Evolutionary conservation across 2,329 filamentous ascomycete species (phyloP), one percentile per base, ranked within the genome.

Genomic region (Colletotrichum phormii): DNA sequence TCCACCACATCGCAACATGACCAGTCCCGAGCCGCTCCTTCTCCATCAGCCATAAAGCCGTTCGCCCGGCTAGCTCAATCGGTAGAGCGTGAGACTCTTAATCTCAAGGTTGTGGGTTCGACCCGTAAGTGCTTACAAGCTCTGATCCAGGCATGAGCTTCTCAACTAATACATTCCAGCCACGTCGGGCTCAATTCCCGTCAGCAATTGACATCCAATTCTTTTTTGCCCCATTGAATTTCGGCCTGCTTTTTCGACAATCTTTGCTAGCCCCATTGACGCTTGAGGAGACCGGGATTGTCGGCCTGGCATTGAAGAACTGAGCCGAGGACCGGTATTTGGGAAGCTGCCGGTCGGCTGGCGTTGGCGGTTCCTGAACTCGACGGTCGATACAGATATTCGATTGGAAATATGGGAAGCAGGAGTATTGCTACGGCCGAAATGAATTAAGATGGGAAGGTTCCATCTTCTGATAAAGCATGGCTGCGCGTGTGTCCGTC

Each of bases 1-100:
- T 33, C 9, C 33, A 26, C 15, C 35, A 29, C 35, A 6, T 13
- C 33, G 6, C 31, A 58, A 53, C 26, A 64, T 53, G 18, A 24
- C 29, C 5, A 13, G 59, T 53, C 26, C 42, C 42, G 5, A 24
- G n/a, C 33, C 33, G 6, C 13, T 4, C 3, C 42, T 33, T 31
- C 18, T 49, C 26, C 13, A 57, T 18, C 18, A 57, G 55, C 49
- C 46, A 62, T 31, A 0, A 57, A 71, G 42, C 22, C 42, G 61
- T 31, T n/a, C 58, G 86, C 86, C 86, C 84, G 86, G 87, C 86
- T 90, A 90, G 89, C 89, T 90, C 89, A 90, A 90, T 90, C 88
- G 88, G 88, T 91, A 92, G 90, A 92, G 89, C 89, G 90, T 91
- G 87, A 91, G 90, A 91, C 90, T 92, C 90, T 89, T 89, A 89